Conservation (phyloP, 1,284 basidiomycete species). For the Trametes hirsuta region DNA sequence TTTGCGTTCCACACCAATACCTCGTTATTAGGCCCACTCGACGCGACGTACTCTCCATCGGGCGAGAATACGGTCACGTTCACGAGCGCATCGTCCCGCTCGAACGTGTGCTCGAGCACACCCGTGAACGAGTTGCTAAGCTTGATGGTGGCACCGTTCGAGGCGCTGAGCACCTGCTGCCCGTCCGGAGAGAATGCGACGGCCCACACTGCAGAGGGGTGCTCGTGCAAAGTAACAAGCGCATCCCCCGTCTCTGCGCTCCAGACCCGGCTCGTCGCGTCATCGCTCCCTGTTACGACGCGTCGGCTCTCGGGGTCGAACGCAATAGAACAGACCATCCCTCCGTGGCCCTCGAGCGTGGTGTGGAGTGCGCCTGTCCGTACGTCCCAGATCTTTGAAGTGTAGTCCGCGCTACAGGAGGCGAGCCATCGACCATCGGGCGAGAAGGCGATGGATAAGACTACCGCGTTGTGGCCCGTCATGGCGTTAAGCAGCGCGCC, state of each 20-base stretch:
- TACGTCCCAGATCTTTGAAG: conserved; percentile 28
- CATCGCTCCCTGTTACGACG: conserved; percentile 29
- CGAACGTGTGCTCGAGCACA: not conserved
- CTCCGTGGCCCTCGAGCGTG: no score
- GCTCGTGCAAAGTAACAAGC: conserved; percentile 20
- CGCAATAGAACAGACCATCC: no score
- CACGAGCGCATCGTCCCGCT: not conserved
- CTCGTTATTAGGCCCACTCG: conserved; percentile 12
- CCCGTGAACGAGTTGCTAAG: conserved; percentile 7
- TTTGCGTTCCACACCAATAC: conserved; percentile 17
- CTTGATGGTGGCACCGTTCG: conserved; percentile 2
- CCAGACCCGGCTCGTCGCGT: conserved; percentile 24
- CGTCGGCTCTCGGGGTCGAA: conserved; percentile 3
- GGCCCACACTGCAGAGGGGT: conserved; percentile 34
- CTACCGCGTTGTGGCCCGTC: conserved; percentile 24
- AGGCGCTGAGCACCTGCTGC: not conserved
- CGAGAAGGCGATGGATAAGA: conserved; percentile 31
- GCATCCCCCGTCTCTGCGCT: conserved; percentile 20
- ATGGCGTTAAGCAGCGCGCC: conserved; percentile 17
- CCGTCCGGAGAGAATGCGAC: conserved; percentile 36
- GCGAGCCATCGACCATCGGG: conserved; percentile 28
- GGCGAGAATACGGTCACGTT: conserved; percentile 4
- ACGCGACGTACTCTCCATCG: conserved; percentile 19
- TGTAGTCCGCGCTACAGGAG: conserved; percentile 32
- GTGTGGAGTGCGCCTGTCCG: conserved; percentile 21